Conservation (phyloP, 139 green algal species). For the Chloropicon primus region DNA sequence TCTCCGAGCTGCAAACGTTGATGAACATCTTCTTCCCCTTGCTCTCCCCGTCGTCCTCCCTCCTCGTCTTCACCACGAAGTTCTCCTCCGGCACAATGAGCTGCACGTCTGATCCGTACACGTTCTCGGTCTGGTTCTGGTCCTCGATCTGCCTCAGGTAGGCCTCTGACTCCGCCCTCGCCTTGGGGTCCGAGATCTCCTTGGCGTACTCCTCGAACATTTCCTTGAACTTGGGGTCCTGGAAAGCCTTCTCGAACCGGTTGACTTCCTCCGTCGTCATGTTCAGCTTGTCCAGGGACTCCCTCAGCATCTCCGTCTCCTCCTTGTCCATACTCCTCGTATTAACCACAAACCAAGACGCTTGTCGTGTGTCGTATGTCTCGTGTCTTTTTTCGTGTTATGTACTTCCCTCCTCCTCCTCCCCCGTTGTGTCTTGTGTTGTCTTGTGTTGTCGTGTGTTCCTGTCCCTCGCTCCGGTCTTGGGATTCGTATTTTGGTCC, state of each 20-base stretch:
- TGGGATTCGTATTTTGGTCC: no score
- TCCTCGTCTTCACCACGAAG: conserved; percentile 38
- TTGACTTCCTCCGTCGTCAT: conserved; percentile 22
- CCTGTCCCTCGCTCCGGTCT: no score
- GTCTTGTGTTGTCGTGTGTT: no score
- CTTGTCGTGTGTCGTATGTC: no score
- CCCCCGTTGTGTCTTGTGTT: no score
- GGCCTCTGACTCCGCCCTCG: conserved; percentile 38
- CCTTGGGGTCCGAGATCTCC: conserved; percentile 51
- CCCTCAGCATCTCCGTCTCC: neutral
- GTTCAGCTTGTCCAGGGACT: conserved; percentile 19
- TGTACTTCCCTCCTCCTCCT: no score
- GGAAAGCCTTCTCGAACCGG: conserved; percentile 46
- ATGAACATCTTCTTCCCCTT: conserved; percentile 27
- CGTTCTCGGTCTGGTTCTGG: conserved; percentile 29
- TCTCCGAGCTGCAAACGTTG: conserved; percentile 48
- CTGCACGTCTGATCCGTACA: conserved; percentile 46
- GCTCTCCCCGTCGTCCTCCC: neutral
- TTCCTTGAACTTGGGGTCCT: conserved; percentile 50
- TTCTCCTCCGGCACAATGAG: conserved; percentile 30
- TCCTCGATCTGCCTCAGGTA: conserved; percentile 52
- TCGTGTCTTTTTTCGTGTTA: no score
- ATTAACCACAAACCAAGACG: no score
- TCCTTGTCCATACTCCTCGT: no score
- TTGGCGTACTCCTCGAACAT: conserved; percentile 58